Percentiles rank a stretch among this genome's conserved stretches.
Evolutionary conservation across 495 filamentous ascomycete genomes (phyloP).

Genomic region (Aspergillus kassunensis): DNA sequence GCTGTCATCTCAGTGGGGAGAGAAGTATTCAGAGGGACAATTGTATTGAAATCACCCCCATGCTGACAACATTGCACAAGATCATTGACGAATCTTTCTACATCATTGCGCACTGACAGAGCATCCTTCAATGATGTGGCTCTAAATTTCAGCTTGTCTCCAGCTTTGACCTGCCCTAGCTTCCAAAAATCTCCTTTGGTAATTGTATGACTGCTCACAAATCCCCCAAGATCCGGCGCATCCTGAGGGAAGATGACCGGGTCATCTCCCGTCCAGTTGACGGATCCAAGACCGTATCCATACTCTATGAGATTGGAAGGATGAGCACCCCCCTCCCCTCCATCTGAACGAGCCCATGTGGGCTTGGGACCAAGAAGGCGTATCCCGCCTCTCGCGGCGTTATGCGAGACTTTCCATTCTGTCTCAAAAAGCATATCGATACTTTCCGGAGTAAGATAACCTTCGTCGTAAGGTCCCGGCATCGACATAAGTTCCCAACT

Average conservation of each 20-base stretch:
- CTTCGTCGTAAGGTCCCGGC: constrained; percentile 56
- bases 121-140: constrained; percentile 46
- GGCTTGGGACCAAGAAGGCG: constrained; percentile 53
- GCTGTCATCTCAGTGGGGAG: constrained; percentile 10
- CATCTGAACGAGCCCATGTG: constrained; percentile 53
- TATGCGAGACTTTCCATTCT: constrained; percentile 56
- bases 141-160: constrained; percentile 48
- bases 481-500: constrained; percentile 50
- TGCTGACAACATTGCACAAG: constrained; percentile 18
- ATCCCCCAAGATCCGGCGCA: constrained; percentile 56
- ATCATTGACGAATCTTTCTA: constrained; percentile 36
- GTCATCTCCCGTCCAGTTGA: constrained; percentile 58
- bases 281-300: constrained; percentile 50
- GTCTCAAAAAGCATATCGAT: constrained; percentile 53
- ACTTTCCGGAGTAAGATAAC: constrained; percentile 47
- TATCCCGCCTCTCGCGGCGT: constrained; percentile 54
- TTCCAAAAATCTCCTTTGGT: constrained; percentile 55
- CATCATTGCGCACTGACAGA: constrained; percentile 25
- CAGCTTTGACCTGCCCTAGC: constrained; percentile 57
- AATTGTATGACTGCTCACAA: constrained; percentile 51
- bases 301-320: constrained; percentile 59
- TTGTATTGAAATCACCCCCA: constrained; percentile 5
- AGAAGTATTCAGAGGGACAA: constrained; percentile 12
- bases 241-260: constrained; percentile 56
- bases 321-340: constrained; percentile 58